phyloP scores from a whole-genome alignment of 1,284 basidiomycete species.

The Ceratobasidium sp. region DNA sequence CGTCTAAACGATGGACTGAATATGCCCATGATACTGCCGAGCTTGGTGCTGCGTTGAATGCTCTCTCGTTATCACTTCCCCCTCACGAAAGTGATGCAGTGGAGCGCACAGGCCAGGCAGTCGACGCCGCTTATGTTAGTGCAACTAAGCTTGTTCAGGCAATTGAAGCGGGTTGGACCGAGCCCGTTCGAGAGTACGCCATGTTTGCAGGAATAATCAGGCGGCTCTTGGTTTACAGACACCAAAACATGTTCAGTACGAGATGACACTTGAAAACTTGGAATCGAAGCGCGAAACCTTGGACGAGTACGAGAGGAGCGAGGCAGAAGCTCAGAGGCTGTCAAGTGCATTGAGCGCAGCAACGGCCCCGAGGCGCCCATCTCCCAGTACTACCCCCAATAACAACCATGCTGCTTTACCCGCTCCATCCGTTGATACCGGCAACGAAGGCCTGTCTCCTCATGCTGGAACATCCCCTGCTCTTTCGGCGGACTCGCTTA shows the following conservation, averaged over 20 bases:
- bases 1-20: conserved; percentile 96
- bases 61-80: conserved; percentile 79
- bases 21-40: conserved; percentile 91
- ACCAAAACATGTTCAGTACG: conserved; percentile 99
- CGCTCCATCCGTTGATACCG: neutral
- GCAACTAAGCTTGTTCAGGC: conserved; percentile 90
- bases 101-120: conserved; percentile 93
- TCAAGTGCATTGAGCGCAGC: conserved; percentile 76
- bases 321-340: conserved; percentile 86
- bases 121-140: conserved; percentile 92
- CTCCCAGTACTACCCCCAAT: conserved; percentile 19
- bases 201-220: conserved; percentile 97
- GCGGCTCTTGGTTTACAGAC: conserved; percentile 90
- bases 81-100: conserved; percentile 74
- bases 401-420: conserved; percentile 34
- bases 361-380: conserved; percentile 39
- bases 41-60: conserved; percentile 93
- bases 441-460: neutral
- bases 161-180: conserved; percentile 91
- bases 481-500: conserved; percentile 23
- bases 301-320: conserved; percentile 90
- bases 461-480: conserved; percentile 1
- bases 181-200: conserved; percentile 93
- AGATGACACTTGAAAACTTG: conserved; percentile 92
- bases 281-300: conserved; percentile 87